These are phyloP conservation scores for Mortierella sp. DNA, from an alignment of 371 early-diverging fungal genomes.

Conservation along the genomic window DNA sequence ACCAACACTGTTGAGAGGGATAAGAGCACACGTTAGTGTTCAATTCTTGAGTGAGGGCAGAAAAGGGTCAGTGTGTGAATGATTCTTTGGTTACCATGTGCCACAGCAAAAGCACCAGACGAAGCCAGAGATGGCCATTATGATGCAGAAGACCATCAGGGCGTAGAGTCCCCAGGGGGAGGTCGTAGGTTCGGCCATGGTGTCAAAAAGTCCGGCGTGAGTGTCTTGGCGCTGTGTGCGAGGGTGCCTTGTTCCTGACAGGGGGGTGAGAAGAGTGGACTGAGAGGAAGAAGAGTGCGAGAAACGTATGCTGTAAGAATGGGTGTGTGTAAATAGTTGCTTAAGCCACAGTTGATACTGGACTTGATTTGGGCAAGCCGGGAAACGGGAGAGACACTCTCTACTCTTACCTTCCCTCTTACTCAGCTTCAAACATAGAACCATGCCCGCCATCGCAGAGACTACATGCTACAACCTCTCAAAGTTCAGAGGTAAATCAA, in stretches of 20 bases:
- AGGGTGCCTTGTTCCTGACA: neutral
- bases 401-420: neutral
- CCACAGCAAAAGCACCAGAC: slow-evolving; percentile 58
- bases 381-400: slow-evolving; percentile 6
- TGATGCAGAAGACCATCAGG: slow-evolving; percentile 40
- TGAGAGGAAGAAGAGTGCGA: neutral
- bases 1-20: slow-evolving; percentile 33
- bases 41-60: neutral
- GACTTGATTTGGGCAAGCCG: slow-evolving; percentile 7
- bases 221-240: neutral
- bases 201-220: neutral
- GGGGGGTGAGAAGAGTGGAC: neutral
- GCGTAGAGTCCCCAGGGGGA: slow-evolving; percentile 51
- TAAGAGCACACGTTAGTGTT: neutral
- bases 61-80: neutral
- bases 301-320: neutral
- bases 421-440: neutral
- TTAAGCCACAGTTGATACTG: slow-evolving; percentile 31
- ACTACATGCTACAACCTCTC: slow-evolving; percentile 75
- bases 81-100: slow-evolving; percentile 34
- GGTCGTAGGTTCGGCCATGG: slow-evolving; percentile 29
- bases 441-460: slow-evolving; percentile 58
- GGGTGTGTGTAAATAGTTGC: neutral
- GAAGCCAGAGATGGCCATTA: slow-evolving; percentile 42
- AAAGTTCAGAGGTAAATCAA: slow-evolving; percentile 75